Evolutionary conservation across 2,329 filamentous ascomycete species (phyloP), one percentile per base, ranked within the genome.

Genomic region (Monilinia aucupariae): DNA sequence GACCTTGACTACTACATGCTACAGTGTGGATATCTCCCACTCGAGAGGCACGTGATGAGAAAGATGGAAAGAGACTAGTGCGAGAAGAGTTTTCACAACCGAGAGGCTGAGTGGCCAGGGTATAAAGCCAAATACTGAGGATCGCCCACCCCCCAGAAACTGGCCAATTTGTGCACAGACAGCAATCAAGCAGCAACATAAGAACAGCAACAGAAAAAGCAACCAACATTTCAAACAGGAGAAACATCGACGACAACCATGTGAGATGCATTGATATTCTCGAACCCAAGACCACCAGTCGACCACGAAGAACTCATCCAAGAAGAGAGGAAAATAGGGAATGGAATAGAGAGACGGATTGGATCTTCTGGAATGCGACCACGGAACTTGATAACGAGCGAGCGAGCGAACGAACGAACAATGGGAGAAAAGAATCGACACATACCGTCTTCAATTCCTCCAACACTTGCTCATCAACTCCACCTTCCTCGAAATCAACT

Each of bases 401-500:
- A 39, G 15, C 3, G 8, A 5, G 15, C 12, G 15, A 39, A 4
- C 12, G 15, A 39, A 39, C 3, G 8, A 39, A 34, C 37, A 30
- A 59, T 60, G 17, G 48, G 25, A 64, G 41, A 54, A 50, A 34
- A n/a, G 5, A 15, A 32, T 54, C 49, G 25, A 37, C 64, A 80
- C 90, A 83, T 81, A 97, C 93, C 85, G 88, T 83, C 77, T 87
- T 88, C 81, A 99, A 81, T 76, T 96, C 91, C 69, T 93, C 86
- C 72, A 99, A 80, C 59, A 93, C 93, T 70, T 85, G 81, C 75
- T 93, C 89, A 71, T 96, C 91, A 68, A 97, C 89, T 71, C 94
- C 94, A 71, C 89, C 91, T 78, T 99, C 94, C 76, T 99, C 94
- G 75, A 99, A 97, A 78, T 97, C 94, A 73, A 93, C 90, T 73